phyloP scores from a whole-genome alignment of 1,284 basidiomycete genomes.

The Ceratobasidium sp. region DNA sequence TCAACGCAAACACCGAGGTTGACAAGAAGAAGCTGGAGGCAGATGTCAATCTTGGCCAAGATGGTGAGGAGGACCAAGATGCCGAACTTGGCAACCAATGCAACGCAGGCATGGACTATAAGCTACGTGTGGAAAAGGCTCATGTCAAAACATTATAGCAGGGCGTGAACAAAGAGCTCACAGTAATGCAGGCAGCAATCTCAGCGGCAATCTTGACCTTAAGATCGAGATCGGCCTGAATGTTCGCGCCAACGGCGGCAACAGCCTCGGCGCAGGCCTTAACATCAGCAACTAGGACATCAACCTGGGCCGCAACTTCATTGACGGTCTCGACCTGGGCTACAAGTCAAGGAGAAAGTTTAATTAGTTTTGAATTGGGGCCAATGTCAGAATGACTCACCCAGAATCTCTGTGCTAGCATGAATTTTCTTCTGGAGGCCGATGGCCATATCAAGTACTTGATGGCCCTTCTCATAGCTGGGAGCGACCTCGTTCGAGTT shows the following conservation, averaged over 20 bases:
- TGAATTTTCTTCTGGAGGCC: background rate
- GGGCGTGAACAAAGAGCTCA: background rate
- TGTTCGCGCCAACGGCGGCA: background rate
- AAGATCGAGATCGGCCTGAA: background rate
- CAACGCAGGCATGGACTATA: background rate
- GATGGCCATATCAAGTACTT: background rate
- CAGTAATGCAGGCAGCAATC: background rate
- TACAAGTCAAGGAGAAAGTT: background rate
- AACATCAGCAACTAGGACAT: background rate
- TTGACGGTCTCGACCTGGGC: background rate
- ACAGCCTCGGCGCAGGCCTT: background rate
- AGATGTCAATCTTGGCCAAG: background rate
- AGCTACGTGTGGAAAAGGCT: background rate
- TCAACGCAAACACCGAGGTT: background rate
- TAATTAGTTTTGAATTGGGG: background rate
- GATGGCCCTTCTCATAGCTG: background rate
- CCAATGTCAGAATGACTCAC: background rate
- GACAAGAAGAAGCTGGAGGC: background rate
- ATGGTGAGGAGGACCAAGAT: background rate
- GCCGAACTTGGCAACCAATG: background rate
- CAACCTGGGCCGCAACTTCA: background rate
- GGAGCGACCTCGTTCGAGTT: background rate
- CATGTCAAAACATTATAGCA: background rate
- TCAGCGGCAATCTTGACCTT: background rate
- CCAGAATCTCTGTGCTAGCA: background rate